phyloP scores from a whole-genome alignment of 345 rosid species.

The Populus tremula region DNA sequence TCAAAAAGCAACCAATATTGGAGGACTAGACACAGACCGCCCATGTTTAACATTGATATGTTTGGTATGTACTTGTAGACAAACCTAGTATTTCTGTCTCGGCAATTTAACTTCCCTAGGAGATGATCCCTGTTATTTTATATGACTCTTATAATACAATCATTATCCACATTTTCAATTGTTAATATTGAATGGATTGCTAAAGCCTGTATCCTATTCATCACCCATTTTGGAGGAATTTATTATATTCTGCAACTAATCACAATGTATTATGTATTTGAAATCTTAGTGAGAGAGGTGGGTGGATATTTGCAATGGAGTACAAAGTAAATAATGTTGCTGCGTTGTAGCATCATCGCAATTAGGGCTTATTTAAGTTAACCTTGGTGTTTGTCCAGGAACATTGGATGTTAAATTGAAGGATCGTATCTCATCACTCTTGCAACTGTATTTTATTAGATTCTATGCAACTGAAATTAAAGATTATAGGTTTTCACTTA shows the following conservation, averaged over 20 bases:
- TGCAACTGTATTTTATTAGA: neutral
- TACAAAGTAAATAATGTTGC: neutral
- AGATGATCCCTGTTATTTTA: neutral
- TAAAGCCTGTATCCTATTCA: neutral
- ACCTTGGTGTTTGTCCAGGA: neutral
- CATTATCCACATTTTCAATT: neutral
- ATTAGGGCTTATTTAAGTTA: neutral
- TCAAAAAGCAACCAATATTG: slow-evolving; percentile 42
- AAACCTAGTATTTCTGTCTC: neutral
- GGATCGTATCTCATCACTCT: neutral
- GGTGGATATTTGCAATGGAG: neutral
- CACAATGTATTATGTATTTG: neutral
- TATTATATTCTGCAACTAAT: neutral
- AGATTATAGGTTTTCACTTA: neutral
- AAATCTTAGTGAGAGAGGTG: neutral
- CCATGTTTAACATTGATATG: slow-evolving; percentile 5
- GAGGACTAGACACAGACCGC: slow-evolving; percentile 36
- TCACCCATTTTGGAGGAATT: neutral
- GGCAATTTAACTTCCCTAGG: neutral
- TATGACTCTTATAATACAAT: slow-evolving; percentile 1
- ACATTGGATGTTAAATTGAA: neutral
- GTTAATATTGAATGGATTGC: neutral
- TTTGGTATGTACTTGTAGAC: slow-evolving; percentile 26
- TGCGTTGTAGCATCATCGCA: neutral
- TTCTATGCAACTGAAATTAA: neutral